Evolutionary conservation across 129 eudicot species (phyloP), one percentile per base, ranked within the genome.

Genomic region (Sambucus nigra): DNA sequence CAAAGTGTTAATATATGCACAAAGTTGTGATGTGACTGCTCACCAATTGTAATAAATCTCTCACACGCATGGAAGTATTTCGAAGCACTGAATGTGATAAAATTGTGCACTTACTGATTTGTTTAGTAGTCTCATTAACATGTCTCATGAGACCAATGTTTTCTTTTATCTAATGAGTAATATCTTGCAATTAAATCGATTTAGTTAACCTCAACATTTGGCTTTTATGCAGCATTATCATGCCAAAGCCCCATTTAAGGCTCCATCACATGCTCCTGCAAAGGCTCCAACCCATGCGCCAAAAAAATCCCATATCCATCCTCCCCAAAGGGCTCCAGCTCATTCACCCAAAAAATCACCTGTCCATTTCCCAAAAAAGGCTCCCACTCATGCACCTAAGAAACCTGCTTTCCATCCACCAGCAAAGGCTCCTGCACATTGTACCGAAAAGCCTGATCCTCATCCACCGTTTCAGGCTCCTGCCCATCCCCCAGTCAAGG

Each of bases 211-310:
- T 6, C 2, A 13, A 2, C 19, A 7, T 42, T 42, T 4, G 2
- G 2, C 20, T 42, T 42, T 16, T 42, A 13, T 18, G 27, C 16
- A 25, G 55, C 63, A 35, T n/a, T 17, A 33, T 14, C 51, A 14
- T 27, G 53, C 33, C 18, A 27, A 51, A 11, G 28, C 59, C 61
- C 47, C 66, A 33, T 23, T 25, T 9, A 32, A 29, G 31, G 16
- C 71, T 18, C 55, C 60, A 10, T 38, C 12, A 1, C 46, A 27
- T 20, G 29, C 55, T 26, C 71, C 64, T 0, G n/a, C 14, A 25
- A 51, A 42, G 47, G 67, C 71, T 19, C 57, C 66, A 0, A 53
- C 59, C 5, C 42, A 33, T 9, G 55, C 61, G n/a, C 60, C 70
- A 5, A 28, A 18, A 20, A n/a, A 23, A 9, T 11, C 51, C 0